phyloP scores from a whole-genome alignment of 139 green algal species.

The Chlamydomonas incerta region DNA sequence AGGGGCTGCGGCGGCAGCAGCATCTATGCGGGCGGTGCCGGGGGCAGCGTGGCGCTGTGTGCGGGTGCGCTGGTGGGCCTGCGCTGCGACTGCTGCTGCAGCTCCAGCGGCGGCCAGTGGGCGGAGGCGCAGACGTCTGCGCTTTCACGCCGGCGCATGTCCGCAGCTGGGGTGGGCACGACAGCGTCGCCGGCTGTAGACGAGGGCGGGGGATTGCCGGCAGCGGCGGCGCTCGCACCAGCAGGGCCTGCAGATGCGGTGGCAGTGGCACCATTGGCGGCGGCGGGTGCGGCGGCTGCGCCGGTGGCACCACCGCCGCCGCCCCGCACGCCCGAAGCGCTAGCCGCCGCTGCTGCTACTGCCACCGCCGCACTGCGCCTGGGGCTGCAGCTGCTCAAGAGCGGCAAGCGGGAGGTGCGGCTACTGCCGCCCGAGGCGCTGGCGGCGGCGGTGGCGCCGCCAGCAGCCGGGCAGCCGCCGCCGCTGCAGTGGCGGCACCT shows the following conservation, averaged over 20 bases:
- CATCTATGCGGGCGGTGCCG: neutral
- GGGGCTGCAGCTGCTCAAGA: slow-evolving; percentile 23
- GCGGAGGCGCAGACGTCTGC: too few species aligned
- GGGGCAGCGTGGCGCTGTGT: neutral
- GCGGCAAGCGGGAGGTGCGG: neutral
- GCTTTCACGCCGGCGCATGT: too few species aligned
- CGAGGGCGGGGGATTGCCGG: too few species aligned
- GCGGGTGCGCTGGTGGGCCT: slow-evolving; percentile 20
- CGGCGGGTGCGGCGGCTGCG: neutral
- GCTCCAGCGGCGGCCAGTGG: neutral
- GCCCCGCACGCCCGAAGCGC: neutral
- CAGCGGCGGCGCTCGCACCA: too few species aligned
- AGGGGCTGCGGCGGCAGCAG: neutral
- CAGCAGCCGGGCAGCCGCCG: too few species aligned
- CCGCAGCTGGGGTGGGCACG: too few species aligned
- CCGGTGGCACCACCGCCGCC: neutral
- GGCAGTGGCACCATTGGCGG: neutral
- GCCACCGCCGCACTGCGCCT: neutral
- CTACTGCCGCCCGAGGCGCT: neutral
- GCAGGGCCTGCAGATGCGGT: neutral
- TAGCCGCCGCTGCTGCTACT: neutral
- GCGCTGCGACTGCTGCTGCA: neutral
- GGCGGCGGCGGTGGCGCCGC: neutral
- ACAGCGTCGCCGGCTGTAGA: too few species aligned
- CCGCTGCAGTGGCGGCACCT: neutral